Percentiles rank a stretch among this genome's conserved stretches.
These are phyloP conservation scores for Xylariales sp. DNA, from an alignment of 2,329 filamentous ascomycete genomes.

Conservation along the genomic window DNA sequence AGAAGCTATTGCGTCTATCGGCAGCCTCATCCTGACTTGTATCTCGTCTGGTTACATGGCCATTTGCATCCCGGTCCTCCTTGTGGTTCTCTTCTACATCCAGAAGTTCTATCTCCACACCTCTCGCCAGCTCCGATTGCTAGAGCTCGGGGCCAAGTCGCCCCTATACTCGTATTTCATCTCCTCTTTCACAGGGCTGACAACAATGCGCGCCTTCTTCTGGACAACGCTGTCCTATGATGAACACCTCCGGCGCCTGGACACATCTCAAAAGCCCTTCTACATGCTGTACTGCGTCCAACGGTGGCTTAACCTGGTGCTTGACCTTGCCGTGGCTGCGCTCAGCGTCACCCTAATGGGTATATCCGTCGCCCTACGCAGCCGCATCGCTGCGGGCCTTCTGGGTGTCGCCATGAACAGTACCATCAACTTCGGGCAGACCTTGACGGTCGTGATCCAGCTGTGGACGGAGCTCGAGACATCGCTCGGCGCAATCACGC, in stretches of 20 bases:
- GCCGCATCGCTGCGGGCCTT: slow-evolving; percentile 1
- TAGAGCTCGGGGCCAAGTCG: slow-evolving; percentile 6
- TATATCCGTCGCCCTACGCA: background rate
- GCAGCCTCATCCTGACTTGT: slow-evolving; percentile 5
- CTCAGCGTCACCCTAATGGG: slow-evolving; percentile 4
- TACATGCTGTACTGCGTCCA: slow-evolving; percentile 5
- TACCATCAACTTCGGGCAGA: slow-evolving; percentile 2
- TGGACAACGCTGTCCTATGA: slow-evolving; percentile 1
- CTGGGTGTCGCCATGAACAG: slow-evolving; percentile 4
- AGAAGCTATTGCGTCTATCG: background rate
- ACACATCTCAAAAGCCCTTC: slow-evolving; percentile 5
- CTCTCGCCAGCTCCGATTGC: slow-evolving; percentile 4
- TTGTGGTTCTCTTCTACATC: slow-evolving; percentile 2
- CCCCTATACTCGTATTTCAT: slow-evolving; percentile 6
- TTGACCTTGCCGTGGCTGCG: slow-evolving; percentile 2
- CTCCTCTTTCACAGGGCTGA: slow-evolving; percentile 4
- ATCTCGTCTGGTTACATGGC: slow-evolving; percentile 5
- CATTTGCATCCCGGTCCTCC: slow-evolving; percentile 1
- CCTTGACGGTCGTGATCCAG: slow-evolving; percentile 5
- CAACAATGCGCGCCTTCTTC: slow-evolving; percentile 2
- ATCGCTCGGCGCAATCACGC: slow-evolving; percentile 6
- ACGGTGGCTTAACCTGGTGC: slow-evolving; percentile 6
- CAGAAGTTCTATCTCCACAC: slow-evolving; percentile 5
- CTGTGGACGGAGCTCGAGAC: slow-evolving; percentile 7
- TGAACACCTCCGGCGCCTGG: slow-evolving; percentile 3